Evolutionary conservation across 139 green algal genomes (phyloP).

Genomic region (Pedinophyceae sp.): DNA sequence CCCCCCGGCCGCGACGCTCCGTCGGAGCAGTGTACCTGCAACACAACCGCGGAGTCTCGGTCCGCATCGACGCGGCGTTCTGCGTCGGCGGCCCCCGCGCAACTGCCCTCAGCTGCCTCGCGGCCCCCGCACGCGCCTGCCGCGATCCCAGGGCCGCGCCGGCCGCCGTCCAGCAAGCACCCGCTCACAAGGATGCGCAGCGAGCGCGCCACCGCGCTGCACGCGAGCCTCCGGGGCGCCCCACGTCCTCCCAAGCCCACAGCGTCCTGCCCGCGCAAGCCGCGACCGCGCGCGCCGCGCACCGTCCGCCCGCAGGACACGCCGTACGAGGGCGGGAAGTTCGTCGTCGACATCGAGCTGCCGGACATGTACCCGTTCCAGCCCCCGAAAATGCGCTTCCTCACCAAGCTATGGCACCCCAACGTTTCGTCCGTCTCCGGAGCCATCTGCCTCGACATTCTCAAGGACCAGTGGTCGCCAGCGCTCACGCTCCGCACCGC

Average conservation of each 20-base stretch:
- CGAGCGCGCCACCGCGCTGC: too few relatives aligned
- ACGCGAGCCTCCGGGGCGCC: neutral
- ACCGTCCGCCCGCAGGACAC: conserved; percentile 14
- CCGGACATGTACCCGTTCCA: neutral
- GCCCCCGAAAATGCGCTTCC: conserved; percentile 21
- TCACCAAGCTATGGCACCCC: conserved; percentile 34
- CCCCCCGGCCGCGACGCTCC: too few relatives aligned
- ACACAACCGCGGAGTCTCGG: too few relatives aligned
- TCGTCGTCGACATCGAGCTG: conserved; percentile 8
- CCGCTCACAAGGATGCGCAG: too few relatives aligned
- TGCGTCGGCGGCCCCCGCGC: too few relatives aligned
- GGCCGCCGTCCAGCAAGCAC: too few relatives aligned
- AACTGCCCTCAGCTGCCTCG: too few relatives aligned
- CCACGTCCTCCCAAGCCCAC: neutral
- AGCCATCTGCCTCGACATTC: conserved; percentile 41
- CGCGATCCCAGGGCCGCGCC: too few relatives aligned
- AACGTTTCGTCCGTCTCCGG: conserved; percentile 30
- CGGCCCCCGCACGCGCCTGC: too few relatives aligned
- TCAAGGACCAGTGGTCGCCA: conserved; percentile 31
- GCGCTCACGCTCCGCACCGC: conserved; percentile 34
- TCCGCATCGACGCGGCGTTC: too few relatives aligned
- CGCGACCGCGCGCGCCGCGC: neutral
- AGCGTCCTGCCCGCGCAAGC: neutral
- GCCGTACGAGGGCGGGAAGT: conserved; percentile 28
- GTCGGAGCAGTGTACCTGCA: too few relatives aligned